phyloP scores from a whole-genome alignment of 495 filamentous ascomycete genomes.

The Endocarpon pusillum region DNA sequence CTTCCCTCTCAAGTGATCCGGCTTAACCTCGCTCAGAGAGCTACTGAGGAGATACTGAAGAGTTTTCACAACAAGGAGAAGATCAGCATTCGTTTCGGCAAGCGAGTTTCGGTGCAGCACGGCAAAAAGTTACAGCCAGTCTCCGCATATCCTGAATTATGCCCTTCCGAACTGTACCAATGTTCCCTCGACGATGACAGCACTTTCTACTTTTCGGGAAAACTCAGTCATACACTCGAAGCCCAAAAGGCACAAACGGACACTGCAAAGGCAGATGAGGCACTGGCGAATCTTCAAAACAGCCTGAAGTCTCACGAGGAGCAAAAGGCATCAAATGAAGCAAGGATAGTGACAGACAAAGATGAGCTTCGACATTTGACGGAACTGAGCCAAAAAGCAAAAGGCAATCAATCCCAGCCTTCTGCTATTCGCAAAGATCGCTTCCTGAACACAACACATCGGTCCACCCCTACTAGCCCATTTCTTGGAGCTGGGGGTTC shows the following conservation, averaged over 20 bases:
- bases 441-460: conserved; percentile 26
- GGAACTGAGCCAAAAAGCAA: too few relatives aligned
- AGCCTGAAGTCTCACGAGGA: conserved; percentile 29
- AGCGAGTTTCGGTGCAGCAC: conserved; percentile 32
- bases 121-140: conserved; percentile 35
- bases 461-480: conserved; percentile 49
- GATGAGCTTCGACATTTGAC: conserved; percentile 22
- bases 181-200: conserved; percentile 20
- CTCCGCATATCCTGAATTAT: conserved; percentile 27
- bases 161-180: conserved; percentile 35
- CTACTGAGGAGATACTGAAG: conserved; percentile 55
- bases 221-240: conserved; percentile 38
- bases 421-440: conserved; percentile 28
- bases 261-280: conserved; percentile 32
- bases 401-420: background rate
- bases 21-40: conserved; percentile 43
- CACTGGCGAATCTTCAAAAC: conserved; percentile 39
- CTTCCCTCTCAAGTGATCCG: conserved; percentile 37
- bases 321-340: conserved; percentile 37
- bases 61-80: conserved; percentile 45
- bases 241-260: conserved; percentile 37
- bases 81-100: conserved; percentile 30
- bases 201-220: conserved; percentile 34
- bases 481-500: conserved; percentile 38
- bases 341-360: conserved; percentile 22